Base-by-base conservation (phyloP, 2,329 filamentous ascomycete species). In the Aspergillus clavatus region DNA sequence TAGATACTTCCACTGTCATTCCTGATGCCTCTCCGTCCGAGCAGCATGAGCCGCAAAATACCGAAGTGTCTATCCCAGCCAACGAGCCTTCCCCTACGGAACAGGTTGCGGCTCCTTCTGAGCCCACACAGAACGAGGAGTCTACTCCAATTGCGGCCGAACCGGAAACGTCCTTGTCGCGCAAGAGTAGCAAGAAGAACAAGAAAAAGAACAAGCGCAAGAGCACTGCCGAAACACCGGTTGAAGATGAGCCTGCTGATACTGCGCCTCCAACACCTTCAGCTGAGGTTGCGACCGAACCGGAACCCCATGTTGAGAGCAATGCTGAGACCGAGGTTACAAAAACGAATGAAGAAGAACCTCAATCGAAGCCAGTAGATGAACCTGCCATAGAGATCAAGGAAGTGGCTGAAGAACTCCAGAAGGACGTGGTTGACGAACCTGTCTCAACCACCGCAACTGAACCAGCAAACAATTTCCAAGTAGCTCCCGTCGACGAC, bases 151-250 rank as follows among this genome's bases (percentile, higher is more conserved):
- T 16, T 22, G 14, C 41, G 3, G 8, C 23, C 2, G 50, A 51
- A 28, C 8, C 36, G 16, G 53, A 55, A 26, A 16, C 37, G 37
- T n/a, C 43, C 8, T 38, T 51, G 5, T 46, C 46, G 5, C 50
- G 52, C 28, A 55, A 51, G 24, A 42, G 14, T 18, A 54, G 52
- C 45, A 59, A 54, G 28, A 55, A 54, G 43, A 56, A 51, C 28
- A 50, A 51, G 42, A 56, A 56, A 45, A 57, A 58, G 36, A 58
- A 54, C 36, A 54, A 50, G 44, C 46, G 49, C 10, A 55, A 58
- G 40, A 46, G 37, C 26, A 37, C 28, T 23, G 29, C 38, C 8
- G 47, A 49, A 27, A 23, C 29, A 5, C 21, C 37, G 5, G 28
- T 22, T 18, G 48, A 47, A 8, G 10, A 29, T 4, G 51, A 54